Percentiles rank a stretch among this genome's conserved stretches.
phyloP scores from a whole-genome alignment of 1,139 yeast genomes.

The Candida albicans region DNA sequence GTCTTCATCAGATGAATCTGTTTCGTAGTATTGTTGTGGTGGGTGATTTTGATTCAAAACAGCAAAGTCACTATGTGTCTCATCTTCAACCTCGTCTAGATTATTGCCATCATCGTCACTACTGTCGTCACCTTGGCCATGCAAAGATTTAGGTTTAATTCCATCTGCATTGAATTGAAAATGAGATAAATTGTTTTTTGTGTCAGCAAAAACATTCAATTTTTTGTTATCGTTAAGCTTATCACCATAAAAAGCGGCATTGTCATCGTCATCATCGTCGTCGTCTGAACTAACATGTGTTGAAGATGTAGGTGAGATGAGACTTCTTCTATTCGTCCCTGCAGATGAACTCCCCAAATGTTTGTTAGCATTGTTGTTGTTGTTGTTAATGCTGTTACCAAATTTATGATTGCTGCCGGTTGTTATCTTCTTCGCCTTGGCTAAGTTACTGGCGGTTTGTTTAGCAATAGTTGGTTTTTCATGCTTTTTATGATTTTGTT shows the following conservation, averaged over 20 bases:
- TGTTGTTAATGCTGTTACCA: background rate
- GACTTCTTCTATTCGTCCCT: constrained; percentile 21
- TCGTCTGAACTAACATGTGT: background rate
- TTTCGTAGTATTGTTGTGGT: constrained; percentile 12
- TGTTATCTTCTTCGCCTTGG: constrained; percentile 19
- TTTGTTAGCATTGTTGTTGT: background rate
- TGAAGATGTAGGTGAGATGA: constrained; percentile 24
- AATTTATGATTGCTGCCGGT: constrained; percentile 2
- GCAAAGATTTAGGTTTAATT: constrained; percentile 3
- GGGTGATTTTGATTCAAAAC: constrained; percentile 6
- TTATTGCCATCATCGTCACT: constrained; percentile 7
- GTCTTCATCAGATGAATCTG: constrained; percentile 16
- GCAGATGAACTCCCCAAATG: background rate
- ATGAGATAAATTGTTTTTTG: constrained; percentile 9
- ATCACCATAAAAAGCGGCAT: constrained; percentile 4
- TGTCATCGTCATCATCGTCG: constrained; percentile 5
- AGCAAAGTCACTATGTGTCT: constrained; percentile 8
- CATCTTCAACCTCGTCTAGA: constrained; percentile 8
- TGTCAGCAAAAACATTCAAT: background rate
- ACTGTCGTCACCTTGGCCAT: constrained; percentile 2
- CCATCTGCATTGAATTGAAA: constrained; percentile 11
- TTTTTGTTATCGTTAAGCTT: background rate
- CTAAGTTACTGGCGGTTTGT: constrained; percentile 31
- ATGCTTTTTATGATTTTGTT: constrained; percentile 22
- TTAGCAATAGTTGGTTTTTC: constrained; percentile 27